phyloP scores from a whole-genome alignment of 176 grass and related monocot genomes.

The Ampelocalamus luodianensis region DNA sequence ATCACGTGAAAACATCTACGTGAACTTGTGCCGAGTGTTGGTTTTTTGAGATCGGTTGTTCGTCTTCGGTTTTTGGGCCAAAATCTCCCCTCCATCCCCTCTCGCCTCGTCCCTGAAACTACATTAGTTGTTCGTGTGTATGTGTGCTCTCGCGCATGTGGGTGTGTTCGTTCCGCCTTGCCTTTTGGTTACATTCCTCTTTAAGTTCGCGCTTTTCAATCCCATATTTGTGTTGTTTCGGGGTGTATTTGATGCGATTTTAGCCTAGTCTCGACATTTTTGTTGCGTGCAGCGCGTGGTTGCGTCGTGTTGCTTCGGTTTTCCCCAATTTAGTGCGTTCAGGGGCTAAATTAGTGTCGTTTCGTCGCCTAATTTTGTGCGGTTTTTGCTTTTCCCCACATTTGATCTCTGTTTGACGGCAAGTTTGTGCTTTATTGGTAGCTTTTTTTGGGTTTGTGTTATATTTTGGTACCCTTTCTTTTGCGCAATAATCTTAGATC shows the following conservation, averaged over 20 bases:
- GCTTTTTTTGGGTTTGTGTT: neutral
- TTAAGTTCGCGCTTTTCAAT: neutral
- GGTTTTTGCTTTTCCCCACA: neutral
- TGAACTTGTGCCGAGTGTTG: too few species aligned
- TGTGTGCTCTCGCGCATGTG: neutral
- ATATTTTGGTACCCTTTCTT: too few species aligned
- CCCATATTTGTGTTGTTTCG: neutral
- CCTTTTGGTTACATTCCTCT: neutral
- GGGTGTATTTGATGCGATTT: neutral
- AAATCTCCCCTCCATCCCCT: neutral
- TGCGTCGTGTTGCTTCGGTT: neutral
- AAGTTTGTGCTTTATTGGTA: slow-evolving; percentile 1
- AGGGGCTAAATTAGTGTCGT: neutral
- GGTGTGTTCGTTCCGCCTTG: neutral
- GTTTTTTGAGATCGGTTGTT: too few species aligned
- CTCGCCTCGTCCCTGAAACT: neutral
- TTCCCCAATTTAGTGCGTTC: neutral
- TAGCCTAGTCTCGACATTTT: neutral
- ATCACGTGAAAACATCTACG: too few species aligned
- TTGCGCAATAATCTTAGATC: too few species aligned
- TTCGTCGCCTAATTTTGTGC: neutral
- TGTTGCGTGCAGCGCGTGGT: slow-evolving; percentile 14
- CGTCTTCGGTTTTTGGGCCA: too few species aligned
- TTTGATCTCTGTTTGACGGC: neutral
- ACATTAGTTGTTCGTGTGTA: slow-evolving; percentile 28